Evolutionary conservation across 1,284 basidiomycete genomes (phyloP), one percentile per base, ranked within the genome.

Genomic region (Singerocomus inundabilis): DNA sequence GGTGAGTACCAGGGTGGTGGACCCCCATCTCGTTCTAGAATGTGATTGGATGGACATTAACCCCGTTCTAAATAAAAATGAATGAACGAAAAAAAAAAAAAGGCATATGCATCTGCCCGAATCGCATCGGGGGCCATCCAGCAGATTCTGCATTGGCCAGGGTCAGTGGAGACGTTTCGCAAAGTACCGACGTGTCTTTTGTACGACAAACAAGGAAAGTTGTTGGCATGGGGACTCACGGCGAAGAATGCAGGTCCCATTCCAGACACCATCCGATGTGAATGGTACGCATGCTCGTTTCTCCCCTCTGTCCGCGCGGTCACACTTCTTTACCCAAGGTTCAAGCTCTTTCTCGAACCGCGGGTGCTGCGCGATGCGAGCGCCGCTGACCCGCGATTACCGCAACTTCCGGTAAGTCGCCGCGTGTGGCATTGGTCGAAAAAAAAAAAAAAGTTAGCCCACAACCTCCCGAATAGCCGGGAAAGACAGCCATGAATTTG

Each of bases 301-400:
- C 37, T 31, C 25, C 11, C 15, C 5, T 31, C 21, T 38, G 16
- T 32, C 24, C 31, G 21, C 35, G 10, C 37, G 30, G 46, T 46
- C 39, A 15, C 28, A 13, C 21, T 21, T 42, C 53, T 33, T 25
- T 21, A 18, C 4, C 5, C 51, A 79, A 80, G 81, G 79, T 82
- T 92, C 74, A 92, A 92, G 63, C 70, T 91, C 46, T 91, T 88
- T 68, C 73, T 92, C 48, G 88, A 91, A 59, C 89, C 90, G 2
- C 78, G 78, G 47, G 85, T 80, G 2, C 72, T 91, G 37, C 81
- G 88, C 31, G 86, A 90, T 59, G 79, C 84, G 56, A 72, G 75
- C 16, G 66, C 76, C 2, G 64, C 88, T 33, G 85, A 90, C 65
- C 82, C 84, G 45, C 82, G 88, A 31, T 72, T 91, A 16, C 89